Evolutionary conservation across 2,329 filamentous ascomycete genomes (phyloP).

Genomic region (Escovopsis sp.): DNA sequence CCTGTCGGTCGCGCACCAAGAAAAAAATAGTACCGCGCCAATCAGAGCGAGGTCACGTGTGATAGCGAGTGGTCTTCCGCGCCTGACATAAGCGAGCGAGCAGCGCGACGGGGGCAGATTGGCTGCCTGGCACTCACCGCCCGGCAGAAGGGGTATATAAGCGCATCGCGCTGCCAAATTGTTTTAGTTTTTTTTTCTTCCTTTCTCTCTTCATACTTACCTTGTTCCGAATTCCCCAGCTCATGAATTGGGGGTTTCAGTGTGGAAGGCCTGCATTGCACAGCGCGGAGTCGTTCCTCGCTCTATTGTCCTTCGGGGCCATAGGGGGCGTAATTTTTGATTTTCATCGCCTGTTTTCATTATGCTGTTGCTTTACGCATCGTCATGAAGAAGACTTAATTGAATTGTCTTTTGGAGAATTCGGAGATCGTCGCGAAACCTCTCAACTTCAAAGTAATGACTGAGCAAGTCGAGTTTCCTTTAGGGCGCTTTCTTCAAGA

Average conservation of each 20-base stretch:
- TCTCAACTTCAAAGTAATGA: no score
- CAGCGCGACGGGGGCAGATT: no score
- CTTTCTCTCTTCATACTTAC: slow-evolving; percentile 38
- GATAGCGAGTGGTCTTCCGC: background rate
- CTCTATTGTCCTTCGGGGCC: slow-evolving; percentile 41
- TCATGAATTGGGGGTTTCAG: slow-evolving; percentile 31
- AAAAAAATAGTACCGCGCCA: background rate
- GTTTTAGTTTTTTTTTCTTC: slow-evolving; percentile 13
- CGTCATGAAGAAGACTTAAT: slow-evolving; percentile 27
- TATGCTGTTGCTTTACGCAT: slow-evolving; percentile 23
- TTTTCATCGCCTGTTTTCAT: slow-evolving; percentile 30
- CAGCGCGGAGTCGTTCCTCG: slow-evolving; percentile 33
- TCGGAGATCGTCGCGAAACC: no score
- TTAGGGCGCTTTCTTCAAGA: no score
- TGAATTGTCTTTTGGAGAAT: no score
- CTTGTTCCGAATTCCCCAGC: slow-evolving; percentile 30
- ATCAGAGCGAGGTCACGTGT: slow-evolving; percentile 11
- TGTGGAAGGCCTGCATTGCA: slow-evolving; percentile 40
- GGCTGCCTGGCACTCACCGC: slow-evolving; percentile 5
- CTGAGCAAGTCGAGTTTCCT: no score
- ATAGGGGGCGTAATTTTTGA: slow-evolving; percentile 41
- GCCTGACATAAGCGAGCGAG: slow-evolving; percentile 1
- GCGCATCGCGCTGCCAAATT: background rate
- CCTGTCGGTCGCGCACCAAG: slow-evolving; percentile 7
- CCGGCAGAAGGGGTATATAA: slow-evolving; percentile 23